Conservation (phyloP, 257 asterid genomes). For the Solanum medicagineum region DNA sequence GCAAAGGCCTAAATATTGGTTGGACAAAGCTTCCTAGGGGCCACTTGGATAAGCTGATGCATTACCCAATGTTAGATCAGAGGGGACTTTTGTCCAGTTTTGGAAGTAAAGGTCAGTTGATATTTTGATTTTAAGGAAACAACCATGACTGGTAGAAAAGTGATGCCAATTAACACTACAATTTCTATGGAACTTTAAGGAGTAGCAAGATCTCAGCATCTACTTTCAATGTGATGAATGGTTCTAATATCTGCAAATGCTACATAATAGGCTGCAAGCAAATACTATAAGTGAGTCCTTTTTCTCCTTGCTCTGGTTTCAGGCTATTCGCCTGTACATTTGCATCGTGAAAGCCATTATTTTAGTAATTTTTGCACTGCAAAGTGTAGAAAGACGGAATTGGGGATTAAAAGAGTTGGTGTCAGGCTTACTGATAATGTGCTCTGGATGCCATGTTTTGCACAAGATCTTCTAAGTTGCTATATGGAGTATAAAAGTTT, state of each 20-base stretch:
- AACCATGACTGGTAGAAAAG: not conserved
- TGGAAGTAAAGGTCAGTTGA: conserved; percentile 60
- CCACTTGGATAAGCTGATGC: conserved; percentile 52
- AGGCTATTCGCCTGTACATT: not conserved
- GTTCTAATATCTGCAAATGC: not conserved
- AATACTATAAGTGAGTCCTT: not conserved
- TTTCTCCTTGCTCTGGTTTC: not conserved
- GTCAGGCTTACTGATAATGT: not conserved
- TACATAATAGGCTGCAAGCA: not conserved
- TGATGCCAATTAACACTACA: not conserved
- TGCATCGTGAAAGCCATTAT: not conserved
- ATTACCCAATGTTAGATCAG: conserved; percentile 34
- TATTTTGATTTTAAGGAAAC: conserved; percentile 6
- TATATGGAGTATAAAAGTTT: not conserved
- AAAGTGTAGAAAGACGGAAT: not conserved
- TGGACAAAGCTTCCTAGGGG: conserved; percentile 45
- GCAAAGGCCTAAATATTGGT: conserved; percentile 43
- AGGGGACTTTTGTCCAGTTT: conserved; percentile 11
- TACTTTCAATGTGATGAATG: not conserved
- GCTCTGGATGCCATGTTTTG: not conserved
- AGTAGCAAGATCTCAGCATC: not conserved
- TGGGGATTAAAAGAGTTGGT: not conserved
- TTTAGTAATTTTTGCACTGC: not conserved
- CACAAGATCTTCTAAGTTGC: not conserved
- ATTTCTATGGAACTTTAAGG: not conserved